A percentile compares a stretch with the other conserved stretches of the same genome.
phyloP scores from a whole-genome alignment of 2,329 filamentous ascomycete species.

The Xylogone sp. region DNA sequence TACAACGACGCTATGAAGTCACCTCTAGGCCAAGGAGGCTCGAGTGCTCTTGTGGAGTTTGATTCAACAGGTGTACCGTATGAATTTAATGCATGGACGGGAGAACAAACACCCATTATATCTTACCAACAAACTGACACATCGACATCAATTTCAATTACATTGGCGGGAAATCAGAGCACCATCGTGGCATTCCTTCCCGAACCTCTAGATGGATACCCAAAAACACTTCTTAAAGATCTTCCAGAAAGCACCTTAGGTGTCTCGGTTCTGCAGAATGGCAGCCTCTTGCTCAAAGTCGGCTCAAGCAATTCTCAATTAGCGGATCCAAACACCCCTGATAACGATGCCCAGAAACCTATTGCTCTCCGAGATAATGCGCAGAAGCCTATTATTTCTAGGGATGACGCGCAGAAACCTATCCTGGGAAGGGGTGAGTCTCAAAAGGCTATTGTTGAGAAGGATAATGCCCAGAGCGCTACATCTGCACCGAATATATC shows the following conservation, averaged over 20 bases:
- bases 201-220: not conserved
- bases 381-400: no score
- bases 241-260: not conserved
- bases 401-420: no score
- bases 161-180: conserved; percentile 35
- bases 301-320: not conserved
- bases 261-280: not conserved
- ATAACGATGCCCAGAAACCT: not conserved
- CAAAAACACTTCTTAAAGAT: not conserved
- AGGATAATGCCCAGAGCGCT: no score
- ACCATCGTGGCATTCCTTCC: conserved; percentile 33
- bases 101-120: conserved; percentile 27
- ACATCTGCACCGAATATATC: not conserved
- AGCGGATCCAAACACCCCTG: not conserved
- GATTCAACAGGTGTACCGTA: conserved; percentile 30
- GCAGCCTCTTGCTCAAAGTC: not conserved
- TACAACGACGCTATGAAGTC: conserved; percentile 32
- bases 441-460: no score
- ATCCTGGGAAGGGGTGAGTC: no score
- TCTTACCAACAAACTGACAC: conserved; percentile 27
- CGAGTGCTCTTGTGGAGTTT: conserved; percentile 25
- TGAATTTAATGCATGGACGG: conserved; percentile 39
- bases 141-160: conserved; percentile 29
- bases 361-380: no score
- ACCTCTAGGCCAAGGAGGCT: conserved; percentile 13